These are phyloP conservation scores for Entomortierella chlamydospora DNA, from an alignment of 192 early-diverging fungal genomes.

Conservation along the genomic window DNA sequence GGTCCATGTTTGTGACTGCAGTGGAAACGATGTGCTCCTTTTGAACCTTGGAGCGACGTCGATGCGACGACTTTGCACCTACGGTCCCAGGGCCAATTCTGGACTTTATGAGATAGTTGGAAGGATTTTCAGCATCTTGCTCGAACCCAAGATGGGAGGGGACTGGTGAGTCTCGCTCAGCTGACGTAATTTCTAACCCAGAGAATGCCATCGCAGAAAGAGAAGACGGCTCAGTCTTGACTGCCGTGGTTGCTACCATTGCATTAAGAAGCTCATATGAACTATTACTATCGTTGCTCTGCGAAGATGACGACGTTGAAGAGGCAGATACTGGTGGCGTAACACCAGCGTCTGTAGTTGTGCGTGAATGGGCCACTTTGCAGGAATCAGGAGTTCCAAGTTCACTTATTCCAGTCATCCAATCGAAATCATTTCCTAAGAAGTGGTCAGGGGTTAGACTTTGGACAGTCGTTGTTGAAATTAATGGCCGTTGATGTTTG, in stretches of 20 bases:
- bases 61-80: background rate
- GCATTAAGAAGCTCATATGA: constrained; percentile 2
- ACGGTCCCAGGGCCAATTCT: background rate
- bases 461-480: constrained; percentile 21
- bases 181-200: background rate
- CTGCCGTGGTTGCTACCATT: background rate
- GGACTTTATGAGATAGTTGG: background rate
- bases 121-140: background rate
- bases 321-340: background rate
- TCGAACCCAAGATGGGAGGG: background rate
- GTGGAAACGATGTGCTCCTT: background rate
- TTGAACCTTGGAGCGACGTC: constrained; percentile 7
- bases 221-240: background rate
- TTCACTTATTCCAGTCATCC: constrained; percentile 23
- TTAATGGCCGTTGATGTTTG: constrained; percentile 12
- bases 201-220: background rate
- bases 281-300: background rate
- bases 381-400: constrained; percentile 2
- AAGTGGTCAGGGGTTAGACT: constrained; percentile 33
- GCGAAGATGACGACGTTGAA: background rate
- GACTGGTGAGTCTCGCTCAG: background rate
- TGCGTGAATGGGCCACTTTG: constrained; percentile 1
- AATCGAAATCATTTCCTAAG: constrained; percentile 23
- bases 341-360: background rate
- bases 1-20: background rate